Conservation (phyloP, 768 basidiomycete species). For the Naganishia vaughanmartiniae region DNA sequence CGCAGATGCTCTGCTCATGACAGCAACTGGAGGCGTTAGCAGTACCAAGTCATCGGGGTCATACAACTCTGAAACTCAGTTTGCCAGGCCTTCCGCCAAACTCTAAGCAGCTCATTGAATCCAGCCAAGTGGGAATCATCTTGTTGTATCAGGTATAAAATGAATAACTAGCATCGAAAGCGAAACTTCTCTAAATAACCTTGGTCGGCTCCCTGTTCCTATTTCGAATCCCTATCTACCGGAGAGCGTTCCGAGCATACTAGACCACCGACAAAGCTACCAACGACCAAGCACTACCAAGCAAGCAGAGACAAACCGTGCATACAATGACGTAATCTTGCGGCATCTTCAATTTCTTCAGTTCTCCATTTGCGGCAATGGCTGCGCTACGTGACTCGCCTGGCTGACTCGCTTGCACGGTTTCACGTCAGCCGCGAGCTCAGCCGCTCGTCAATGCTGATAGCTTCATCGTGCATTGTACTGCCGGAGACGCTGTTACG, state of each 20-base stretch:
- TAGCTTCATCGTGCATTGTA: too few species aligned
- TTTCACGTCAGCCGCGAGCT: neutral
- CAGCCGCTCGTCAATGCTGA: too few species aligned
- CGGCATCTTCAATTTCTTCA: neutral
- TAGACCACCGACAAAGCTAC: too few species aligned
- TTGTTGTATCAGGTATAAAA: conserved; percentile 13
- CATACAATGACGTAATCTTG: neutral
- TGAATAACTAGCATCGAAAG: neutral
- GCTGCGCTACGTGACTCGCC: neutral
- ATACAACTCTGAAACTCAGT: conserved; percentile 86
- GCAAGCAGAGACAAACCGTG: neutral
- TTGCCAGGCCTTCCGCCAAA: conserved; percentile 49
- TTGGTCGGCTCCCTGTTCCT: too few species aligned
- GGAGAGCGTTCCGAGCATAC: too few species aligned
- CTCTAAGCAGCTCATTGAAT: neutral
- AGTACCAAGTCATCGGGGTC: conserved; percentile 97
- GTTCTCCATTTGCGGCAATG: neutral
- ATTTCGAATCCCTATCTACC: too few species aligned
- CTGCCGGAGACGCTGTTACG: too few species aligned
- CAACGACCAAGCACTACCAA: too few species aligned
- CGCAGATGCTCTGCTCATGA: conserved; percentile 85
- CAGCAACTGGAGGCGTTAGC: conserved; percentile 93
- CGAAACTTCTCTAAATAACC: too few species aligned
- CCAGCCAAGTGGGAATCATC: neutral
- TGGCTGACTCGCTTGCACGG: neutral